Evolutionary conservation across 164 flowering plant genomes (phyloP).

Genomic region (Vitis cinerea): DNA sequence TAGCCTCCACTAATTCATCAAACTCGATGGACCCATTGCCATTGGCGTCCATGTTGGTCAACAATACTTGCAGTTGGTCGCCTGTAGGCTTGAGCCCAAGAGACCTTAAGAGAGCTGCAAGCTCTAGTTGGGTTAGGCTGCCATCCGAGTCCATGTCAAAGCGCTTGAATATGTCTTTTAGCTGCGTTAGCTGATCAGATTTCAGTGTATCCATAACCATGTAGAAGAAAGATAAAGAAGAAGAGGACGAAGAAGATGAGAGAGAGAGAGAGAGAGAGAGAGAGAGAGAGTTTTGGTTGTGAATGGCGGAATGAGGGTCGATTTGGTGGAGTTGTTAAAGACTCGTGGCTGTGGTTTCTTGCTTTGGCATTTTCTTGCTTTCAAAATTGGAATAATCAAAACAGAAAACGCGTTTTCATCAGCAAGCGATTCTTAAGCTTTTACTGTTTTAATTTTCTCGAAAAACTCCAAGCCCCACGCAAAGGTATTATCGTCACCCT

Average conservation of each 20-base stretch:
- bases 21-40: slow-evolving; percentile 77
- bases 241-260: not conserved
- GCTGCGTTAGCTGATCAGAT: slow-evolving; percentile 59
- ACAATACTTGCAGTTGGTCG: slow-evolving; percentile 58
- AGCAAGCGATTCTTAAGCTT: too few relatives aligned
- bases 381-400: not conserved
- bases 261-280: not conserved
- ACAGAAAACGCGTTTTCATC: slow-evolving; percentile 13
- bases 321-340: too few relatives aligned
- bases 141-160: slow-evolving; percentile 93
- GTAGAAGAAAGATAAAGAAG: not conserved
- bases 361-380: not conserved
- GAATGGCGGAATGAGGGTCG: too few relatives aligned
- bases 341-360: not conserved
- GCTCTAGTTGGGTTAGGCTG: slow-evolving; percentile 85
- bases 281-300: not conserved
- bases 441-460: too few relatives aligned
- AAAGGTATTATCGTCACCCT: too few relatives aligned
- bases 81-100: slow-evolving; percentile 79
- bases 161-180: slow-evolving; percentile 67
- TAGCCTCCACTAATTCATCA: slow-evolving; percentile 59
- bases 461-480: too few relatives aligned
- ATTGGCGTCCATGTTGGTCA: slow-evolving; percentile 64
- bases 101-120: slow-evolving; percentile 83
- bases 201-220: slow-evolving; percentile 15